phyloP scores from a whole-genome alignment of 495 filamentous ascomycete species.

The Tetracladium marchalianum region DNA sequence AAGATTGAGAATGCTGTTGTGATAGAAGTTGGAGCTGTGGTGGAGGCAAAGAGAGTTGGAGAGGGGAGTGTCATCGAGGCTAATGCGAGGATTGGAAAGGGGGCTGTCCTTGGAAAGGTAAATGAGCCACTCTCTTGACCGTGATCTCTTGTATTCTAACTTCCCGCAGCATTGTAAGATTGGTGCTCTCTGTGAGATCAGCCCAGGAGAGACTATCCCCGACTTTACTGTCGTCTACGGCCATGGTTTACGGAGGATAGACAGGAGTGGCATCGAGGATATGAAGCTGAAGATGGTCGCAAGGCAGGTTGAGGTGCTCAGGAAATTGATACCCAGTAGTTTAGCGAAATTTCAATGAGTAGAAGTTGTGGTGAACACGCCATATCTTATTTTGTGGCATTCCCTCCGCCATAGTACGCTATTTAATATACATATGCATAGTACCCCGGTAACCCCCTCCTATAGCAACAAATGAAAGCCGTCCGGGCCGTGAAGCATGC shows the following conservation, averaged over 20 bases:
- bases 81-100: constrained; percentile 47
- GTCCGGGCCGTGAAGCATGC: constrained; percentile 12
- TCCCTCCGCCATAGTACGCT: not conserved
- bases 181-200: constrained; percentile 41
- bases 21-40: constrained; percentile 49
- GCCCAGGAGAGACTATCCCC: constrained; percentile 41
- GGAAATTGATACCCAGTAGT: constrained; percentile 52
- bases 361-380: not conserved
- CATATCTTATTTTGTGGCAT: not conserved
- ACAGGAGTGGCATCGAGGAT: constrained; percentile 43
- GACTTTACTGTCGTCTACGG: constrained; percentile 62
- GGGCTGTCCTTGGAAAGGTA: constrained; percentile 56
- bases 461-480: constrained; percentile 16
- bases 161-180: constrained; percentile 37
- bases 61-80: constrained; percentile 55
- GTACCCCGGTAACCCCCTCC: constrained; percentile 3
- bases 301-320: constrained; percentile 53
- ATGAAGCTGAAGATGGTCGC: constrained; percentile 44
- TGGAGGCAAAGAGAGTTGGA: constrained; percentile 53
- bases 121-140: constrained; percentile 11
- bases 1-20: constrained; percentile 46
- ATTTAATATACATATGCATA: not conserved
- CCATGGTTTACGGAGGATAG: constrained; percentile 42
- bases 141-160: not conserved
- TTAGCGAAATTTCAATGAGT: constrained; percentile 43